Evolutionary conservation across 176 grass and related monocot genomes (phyloP).

Genomic region (Rhynchospora pubera): DNA sequence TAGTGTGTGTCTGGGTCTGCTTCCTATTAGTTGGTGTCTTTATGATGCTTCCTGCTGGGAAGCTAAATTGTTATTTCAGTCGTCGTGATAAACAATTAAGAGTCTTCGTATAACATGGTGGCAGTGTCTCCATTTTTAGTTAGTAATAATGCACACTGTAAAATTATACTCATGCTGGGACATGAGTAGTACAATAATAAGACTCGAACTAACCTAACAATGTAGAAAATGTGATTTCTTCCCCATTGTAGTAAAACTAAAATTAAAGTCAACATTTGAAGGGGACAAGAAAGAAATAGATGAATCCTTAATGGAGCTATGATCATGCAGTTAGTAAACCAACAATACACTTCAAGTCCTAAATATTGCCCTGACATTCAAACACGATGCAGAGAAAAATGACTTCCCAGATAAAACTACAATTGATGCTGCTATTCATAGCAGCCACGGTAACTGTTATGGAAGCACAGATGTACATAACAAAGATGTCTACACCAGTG

Average conservation of each 20-base stretch:
- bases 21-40: too few species aligned
- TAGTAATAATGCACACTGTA: neutral
- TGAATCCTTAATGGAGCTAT: neutral
- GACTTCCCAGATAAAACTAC: neutral
- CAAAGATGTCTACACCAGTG: neutral
- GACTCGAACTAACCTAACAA: neutral
- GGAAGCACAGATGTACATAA: too few species aligned
- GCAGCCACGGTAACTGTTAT: neutral
- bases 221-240: neutral
- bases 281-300: neutral
- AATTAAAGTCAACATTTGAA: neutral
- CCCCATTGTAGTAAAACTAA: neutral
- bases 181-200: neutral
- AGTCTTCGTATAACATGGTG: too few species aligned
- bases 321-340: neutral
- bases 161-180: neutral
- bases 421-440: neutral
- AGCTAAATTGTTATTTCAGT: too few species aligned
- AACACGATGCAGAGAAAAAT: neutral
- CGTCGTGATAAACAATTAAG: too few species aligned
- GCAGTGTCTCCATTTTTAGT: neutral
- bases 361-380: neutral
- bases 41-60: too few species aligned
- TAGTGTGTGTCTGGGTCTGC: too few species aligned
- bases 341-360: neutral